phyloP scores from a whole-genome alignment of 192 early-diverging fungal species.

The Diversispora epigaea region DNA sequence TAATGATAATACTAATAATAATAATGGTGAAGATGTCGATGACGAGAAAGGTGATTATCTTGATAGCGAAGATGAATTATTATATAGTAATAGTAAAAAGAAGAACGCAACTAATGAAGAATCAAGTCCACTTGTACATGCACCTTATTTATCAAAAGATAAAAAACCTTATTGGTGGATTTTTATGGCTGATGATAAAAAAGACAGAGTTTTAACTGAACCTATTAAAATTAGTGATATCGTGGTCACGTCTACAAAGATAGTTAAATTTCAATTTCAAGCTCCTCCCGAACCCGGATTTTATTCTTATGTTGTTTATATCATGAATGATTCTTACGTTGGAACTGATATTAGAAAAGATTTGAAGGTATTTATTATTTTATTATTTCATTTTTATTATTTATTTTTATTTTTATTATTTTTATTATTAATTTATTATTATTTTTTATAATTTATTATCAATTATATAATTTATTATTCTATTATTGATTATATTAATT shows the following conservation, averaged over 20 bases:
- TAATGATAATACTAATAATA: slow-evolving; percentile 38
- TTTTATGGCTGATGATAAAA: slow-evolving; percentile 81
- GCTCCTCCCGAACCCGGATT: slow-evolving; percentile 82
- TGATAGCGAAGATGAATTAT: slow-evolving; percentile 37
- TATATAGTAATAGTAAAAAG: slow-evolving; percentile 32
- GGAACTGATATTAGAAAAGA: slow-evolving; percentile 82
- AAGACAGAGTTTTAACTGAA: slow-evolving; percentile 77
- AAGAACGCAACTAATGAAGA: slow-evolving; percentile 35
- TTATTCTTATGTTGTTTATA: slow-evolving; percentile 76
- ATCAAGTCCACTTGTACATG: slow-evolving; percentile 50
- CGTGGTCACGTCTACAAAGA: slow-evolving; percentile 45
- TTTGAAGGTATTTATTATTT: slow-evolving; percentile 56
- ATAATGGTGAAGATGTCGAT: slow-evolving; percentile 50
- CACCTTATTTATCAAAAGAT: slow-evolving; percentile 67
- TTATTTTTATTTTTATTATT: slow-evolving; percentile 7
- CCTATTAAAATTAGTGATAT: slow-evolving; percentile 79
- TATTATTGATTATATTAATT: no score
- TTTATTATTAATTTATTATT: background rate
- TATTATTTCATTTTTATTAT: background rate
- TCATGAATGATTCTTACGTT: slow-evolving; percentile 88
- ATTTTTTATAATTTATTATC: background rate
- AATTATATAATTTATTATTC: no score
- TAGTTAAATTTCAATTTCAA: slow-evolving; percentile 87
- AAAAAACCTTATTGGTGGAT: slow-evolving; percentile 92
- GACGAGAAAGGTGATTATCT: slow-evolving; percentile 36